Conservation (phyloP, 768 basidiomycete genomes). For the Lactarius akahatsu region DNA sequence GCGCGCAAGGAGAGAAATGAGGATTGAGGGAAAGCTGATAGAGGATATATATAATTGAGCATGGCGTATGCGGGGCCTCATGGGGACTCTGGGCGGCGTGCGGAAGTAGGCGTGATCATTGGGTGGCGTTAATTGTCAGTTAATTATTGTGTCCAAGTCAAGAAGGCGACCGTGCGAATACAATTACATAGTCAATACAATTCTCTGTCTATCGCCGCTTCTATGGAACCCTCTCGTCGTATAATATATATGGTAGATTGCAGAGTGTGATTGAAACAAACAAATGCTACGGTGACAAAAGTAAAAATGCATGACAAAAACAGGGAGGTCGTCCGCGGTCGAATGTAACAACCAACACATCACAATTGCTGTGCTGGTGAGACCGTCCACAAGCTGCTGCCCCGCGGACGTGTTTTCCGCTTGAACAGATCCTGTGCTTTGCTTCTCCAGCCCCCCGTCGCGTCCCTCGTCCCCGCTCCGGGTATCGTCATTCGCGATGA, state of each 20-base stretch:
- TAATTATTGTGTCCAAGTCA: not conserved
- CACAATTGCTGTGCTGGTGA: not conserved
- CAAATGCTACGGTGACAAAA: not conserved
- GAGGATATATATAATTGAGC: constrained; percentile 21
- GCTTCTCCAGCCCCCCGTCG: constrained; percentile 17
- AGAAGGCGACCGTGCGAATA: not conserved
- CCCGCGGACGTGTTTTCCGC: constrained; percentile 3
- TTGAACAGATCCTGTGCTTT: constrained; percentile 19
- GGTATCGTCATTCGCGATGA: constrained; percentile 19
- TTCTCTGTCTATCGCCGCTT: not conserved
- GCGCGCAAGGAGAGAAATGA: not conserved
- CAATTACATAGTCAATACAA: not conserved
- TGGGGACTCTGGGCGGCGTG: not conserved
- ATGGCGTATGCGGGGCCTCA: not conserved
- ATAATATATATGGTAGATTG: not conserved
- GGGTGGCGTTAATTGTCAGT: constrained; percentile 6
- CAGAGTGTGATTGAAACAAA: not conserved
- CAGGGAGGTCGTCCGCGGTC: not conserved
- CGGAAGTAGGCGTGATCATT: not conserved
- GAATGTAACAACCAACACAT: not conserved
- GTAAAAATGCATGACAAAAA: not conserved
- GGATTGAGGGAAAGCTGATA: not conserved
- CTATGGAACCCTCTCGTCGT: not conserved
- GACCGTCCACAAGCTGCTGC: constrained; percentile 6
- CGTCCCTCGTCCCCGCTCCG: constrained; percentile 2